phyloP scores from a whole-genome alignment of 257 asterid genomes.

The Galeopsis tetrahit region DNA sequence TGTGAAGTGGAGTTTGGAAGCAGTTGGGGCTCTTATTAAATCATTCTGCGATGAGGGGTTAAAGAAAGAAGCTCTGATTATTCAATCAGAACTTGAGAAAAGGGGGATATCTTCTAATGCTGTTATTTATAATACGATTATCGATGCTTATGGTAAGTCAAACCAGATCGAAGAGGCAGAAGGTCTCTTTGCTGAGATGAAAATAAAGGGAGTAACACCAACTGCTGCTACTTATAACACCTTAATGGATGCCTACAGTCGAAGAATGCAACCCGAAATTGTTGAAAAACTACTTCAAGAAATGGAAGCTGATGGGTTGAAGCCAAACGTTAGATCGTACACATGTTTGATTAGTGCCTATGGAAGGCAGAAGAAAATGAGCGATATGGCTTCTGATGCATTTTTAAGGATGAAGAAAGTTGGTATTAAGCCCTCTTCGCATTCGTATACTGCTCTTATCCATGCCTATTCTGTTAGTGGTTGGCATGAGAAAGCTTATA shows the following conservation, averaged over 20 bases:
- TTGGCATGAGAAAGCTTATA: conserved; percentile 86
- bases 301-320: conserved; percentile 70
- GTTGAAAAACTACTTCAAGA: conserved; percentile 80
- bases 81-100: conserved; percentile 87
- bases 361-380: conserved; percentile 79
- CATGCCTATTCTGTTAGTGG: conserved; percentile 78
- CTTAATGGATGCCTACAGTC: conserved; percentile 88
- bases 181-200: conserved; percentile 91
- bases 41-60: conserved; percentile 92
- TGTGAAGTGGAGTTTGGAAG: conserved; percentile 83
- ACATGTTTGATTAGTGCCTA: conserved; percentile 91
- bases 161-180: conserved; percentile 87
- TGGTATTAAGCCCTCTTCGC: conserved; percentile 82
- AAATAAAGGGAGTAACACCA: conserved; percentile 64
- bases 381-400: conserved; percentile 88
- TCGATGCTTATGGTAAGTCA: conserved; percentile 82
- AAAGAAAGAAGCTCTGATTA: conserved; percentile 77
- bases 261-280: conserved; percentile 81
- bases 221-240: conserved; percentile 76
- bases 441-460: conserved; percentile 89
- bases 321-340: conserved; percentile 83
- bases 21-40: conserved; percentile 81
- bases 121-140: conserved; percentile 73
- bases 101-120: conserved; percentile 77
- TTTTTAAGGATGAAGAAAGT: conserved; percentile 82